phyloP scores from a whole-genome alignment of 768 basidiomycete genomes.

The Coprinellus micaceus region DNA sequence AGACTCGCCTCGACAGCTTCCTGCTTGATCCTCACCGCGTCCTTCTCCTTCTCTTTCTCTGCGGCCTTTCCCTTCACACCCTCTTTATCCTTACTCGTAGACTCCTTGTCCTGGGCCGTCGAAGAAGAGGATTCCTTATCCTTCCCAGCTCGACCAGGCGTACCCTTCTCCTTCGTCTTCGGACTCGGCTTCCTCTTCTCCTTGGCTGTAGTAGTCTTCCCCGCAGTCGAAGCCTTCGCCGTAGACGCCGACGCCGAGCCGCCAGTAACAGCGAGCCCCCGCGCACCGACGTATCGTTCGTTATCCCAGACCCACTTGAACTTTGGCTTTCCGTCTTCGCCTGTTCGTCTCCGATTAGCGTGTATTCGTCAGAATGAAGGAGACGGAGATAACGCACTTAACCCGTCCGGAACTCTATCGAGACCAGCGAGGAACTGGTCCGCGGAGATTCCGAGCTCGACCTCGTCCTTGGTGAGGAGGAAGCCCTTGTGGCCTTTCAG shows the following conservation, averaged over 20 bases:
- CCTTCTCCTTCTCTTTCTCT: conserved; percentile 1
- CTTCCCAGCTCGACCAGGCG: not conserved
- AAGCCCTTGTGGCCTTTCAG: conserved; percentile 41
- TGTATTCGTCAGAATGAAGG: too few relatives aligned
- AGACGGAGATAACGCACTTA: too few relatives aligned
- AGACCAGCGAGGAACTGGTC: conserved; percentile 30
- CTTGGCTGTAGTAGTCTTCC: too few relatives aligned
- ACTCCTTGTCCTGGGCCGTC: too few relatives aligned
- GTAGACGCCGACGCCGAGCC: too few relatives aligned
- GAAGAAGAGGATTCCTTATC: too few relatives aligned
- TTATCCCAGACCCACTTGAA: conserved; percentile 20
- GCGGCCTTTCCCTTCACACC: not conserved
- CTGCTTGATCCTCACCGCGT: not conserved
- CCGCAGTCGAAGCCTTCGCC: too few relatives aligned
- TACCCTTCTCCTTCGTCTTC: not conserved
- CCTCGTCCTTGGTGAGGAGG: conserved; percentile 32
- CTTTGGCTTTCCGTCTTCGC: not conserved
- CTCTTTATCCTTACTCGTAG: not conserved
- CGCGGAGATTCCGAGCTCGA: conserved; percentile 29
- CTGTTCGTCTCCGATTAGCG: too few relatives aligned
- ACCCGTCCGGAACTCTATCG: conserved; percentile 12
- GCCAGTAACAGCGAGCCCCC: not conserved
- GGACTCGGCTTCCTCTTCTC: too few relatives aligned
- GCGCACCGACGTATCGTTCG: not conserved
- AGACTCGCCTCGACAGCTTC: too few relatives aligned